Evolutionary conservation across 2,329 filamentous ascomycete species (phyloP).

Genomic region (Cercospora berteroae): DNA sequence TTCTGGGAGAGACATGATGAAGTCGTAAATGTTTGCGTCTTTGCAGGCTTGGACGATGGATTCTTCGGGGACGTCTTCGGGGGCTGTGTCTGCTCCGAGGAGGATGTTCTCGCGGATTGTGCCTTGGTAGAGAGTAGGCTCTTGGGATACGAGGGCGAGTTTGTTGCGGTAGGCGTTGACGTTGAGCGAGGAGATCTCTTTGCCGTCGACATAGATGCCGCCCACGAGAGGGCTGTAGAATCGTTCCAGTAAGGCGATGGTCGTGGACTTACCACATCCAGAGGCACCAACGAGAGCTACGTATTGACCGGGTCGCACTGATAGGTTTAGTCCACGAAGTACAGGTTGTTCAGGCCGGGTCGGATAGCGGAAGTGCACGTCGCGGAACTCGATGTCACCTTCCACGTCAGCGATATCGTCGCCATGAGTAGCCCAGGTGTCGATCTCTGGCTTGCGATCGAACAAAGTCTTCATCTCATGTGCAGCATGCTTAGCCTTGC

Average conservation of each 20-base stretch:
- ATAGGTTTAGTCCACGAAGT: constrained; percentile 75
- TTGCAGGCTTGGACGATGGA: constrained; percentile 75
- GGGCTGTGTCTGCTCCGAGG: constrained; percentile 61
- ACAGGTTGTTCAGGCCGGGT: constrained; percentile 90
- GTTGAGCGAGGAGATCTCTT: constrained; percentile 77
- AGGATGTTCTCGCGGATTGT: constrained; percentile 88
- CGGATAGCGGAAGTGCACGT: constrained; percentile 93
- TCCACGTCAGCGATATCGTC: constrained; percentile 62
- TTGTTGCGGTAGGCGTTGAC: constrained; percentile 80
- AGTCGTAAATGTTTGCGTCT: constrained; percentile 90
- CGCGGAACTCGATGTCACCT: constrained; percentile 81
- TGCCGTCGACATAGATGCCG: constrained; percentile 75
- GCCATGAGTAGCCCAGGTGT: constrained; percentile 74
- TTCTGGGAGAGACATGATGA: constrained; percentile 76
- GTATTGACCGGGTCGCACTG: constrained; percentile 74
- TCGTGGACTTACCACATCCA: constrained; percentile 91
- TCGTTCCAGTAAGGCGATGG: constrained; percentile 84
- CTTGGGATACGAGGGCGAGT: constrained; percentile 87
- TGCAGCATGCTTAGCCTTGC: constrained; percentile 84
- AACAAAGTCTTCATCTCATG: constrained; percentile 78
- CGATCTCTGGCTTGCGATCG: constrained; percentile 76
- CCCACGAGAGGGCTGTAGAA: constrained; percentile 90
- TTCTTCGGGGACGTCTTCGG: constrained; percentile 67
- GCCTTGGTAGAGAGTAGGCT: constrained; percentile 91
- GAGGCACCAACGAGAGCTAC: constrained; percentile 90